Conservation (phyloP, 148 eudicot species). For the Fagopyrum esculentum region DNA sequence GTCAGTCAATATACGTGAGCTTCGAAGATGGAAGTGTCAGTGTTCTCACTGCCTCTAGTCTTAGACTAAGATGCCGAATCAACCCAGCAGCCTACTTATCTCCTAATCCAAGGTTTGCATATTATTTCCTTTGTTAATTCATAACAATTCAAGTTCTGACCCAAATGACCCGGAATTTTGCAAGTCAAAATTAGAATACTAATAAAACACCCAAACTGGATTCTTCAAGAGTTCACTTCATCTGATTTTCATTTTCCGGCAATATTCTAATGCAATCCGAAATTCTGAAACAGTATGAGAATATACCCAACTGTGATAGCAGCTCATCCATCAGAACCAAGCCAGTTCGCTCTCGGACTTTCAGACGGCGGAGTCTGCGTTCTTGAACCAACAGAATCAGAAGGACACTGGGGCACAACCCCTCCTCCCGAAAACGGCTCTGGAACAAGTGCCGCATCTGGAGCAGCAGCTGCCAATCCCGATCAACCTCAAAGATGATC, state of each 20-base stretch:
- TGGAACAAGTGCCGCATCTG: conserved; percentile 13
- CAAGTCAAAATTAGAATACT: too few relatives aligned
- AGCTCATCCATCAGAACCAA: conserved; percentile 20
- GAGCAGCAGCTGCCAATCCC: conserved; percentile 7
- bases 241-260: too few relatives aligned
- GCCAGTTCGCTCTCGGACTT: conserved; percentile 17
- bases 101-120: conserved; percentile 15
- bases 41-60: conserved; percentile 25
- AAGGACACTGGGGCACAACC: conserved; percentile 16
- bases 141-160: background rate
- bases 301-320: conserved; percentile 15
- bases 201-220: too few relatives aligned
- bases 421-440: conserved; percentile 17
- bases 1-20: conserved; percentile 30
- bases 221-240: too few relatives aligned
- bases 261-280: too few relatives aligned
- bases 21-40: conserved; percentile 28
- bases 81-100: conserved; percentile 15
- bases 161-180: too few relatives aligned
- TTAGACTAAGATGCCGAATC: conserved; percentile 26
- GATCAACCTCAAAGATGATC: conserved; percentile 15
- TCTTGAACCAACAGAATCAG: conserved; percentile 17
- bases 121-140: background rate
- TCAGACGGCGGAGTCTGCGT: conserved; percentile 17
- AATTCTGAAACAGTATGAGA: conserved; percentile 14